Percentiles rank a stretch among this genome's conserved stretches.
These are phyloP conservation scores for Dactylellina parvicollis DNA, from an alignment of 2,329 filamentous ascomycete genomes.

Conservation along the genomic window DNA sequence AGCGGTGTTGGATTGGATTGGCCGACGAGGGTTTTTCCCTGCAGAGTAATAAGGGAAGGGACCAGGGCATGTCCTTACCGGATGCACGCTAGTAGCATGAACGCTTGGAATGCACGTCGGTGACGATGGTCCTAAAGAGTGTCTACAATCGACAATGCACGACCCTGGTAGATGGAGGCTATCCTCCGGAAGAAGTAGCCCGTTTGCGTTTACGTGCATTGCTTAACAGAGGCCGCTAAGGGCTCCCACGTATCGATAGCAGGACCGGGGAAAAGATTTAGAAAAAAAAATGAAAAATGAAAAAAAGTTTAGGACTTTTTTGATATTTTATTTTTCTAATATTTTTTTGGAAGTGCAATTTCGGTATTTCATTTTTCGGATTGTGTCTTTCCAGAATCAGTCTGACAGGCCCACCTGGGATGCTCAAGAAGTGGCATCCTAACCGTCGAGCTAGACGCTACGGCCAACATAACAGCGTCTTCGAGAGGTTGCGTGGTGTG, in stretches of 20 bases:
- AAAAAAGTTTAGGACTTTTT: conserved; percentile 11
- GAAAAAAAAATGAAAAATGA: neutral
- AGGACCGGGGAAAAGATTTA: conserved; percentile 13
- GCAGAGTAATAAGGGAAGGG: conserved; percentile 31
- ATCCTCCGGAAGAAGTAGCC: conserved; percentile 51
- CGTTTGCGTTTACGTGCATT: conserved; percentile 38
- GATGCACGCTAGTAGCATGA: conserved; percentile 40
- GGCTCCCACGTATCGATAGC: conserved; percentile 39
- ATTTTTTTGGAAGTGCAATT: neutral
- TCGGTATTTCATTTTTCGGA: no score
- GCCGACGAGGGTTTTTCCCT: conserved; percentile 21
- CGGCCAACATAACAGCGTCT: conserved; percentile 26
- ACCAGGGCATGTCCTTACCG: conserved; percentile 41
- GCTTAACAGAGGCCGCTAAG: conserved; percentile 13
- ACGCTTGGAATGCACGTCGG: conserved; percentile 50
- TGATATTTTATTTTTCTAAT: conserved; percentile 2
- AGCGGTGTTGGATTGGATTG: neutral
- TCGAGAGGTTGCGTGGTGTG: no score
- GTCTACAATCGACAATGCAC: conserved; percentile 46
- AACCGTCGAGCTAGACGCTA: conserved; percentile 37
- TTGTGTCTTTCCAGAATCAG: conserved; percentile 36
- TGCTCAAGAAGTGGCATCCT: conserved; percentile 39
- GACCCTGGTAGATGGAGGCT: conserved; percentile 45
- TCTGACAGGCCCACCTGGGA: conserved; percentile 41
- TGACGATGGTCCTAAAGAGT: conserved; percentile 46